phyloP scores from a whole-genome alignment of 1,139 yeast genomes.

The Sugiyamaella novakii region DNA sequence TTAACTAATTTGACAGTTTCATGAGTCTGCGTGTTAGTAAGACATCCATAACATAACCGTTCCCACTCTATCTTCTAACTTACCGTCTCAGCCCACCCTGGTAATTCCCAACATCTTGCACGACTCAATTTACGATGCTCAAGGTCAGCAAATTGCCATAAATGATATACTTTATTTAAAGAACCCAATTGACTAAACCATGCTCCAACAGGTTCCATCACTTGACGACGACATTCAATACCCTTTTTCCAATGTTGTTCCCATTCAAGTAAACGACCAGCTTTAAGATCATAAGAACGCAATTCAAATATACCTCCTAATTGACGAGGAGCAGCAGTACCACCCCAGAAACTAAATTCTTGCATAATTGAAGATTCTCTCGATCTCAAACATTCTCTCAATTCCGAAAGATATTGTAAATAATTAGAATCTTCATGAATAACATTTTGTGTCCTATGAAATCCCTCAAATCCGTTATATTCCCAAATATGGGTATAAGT shows the following conservation, averaged over 20 bases:
- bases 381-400: constrained; percentile 42
- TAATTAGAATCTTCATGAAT: constrained; percentile 41
- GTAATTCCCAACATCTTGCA: constrained; percentile 49
- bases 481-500: constrained; percentile 48
- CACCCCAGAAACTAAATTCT: constrained; percentile 50
- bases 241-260: constrained; percentile 48
- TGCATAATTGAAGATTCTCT: constrained; percentile 45
- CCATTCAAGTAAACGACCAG: constrained; percentile 48
- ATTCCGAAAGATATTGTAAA: constrained; percentile 37
- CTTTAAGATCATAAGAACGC: constrained; percentile 44
- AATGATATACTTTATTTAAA: constrained; percentile 46
- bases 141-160: constrained; percentile 50
- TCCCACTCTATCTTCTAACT: constrained; percentile 13
- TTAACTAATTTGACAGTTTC: constrained; percentile 48
- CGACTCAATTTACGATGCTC: constrained; percentile 47
- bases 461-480: constrained; percentile 48
- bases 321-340: constrained; percentile 47
- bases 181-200: constrained; percentile 49
- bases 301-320: constrained; percentile 50
- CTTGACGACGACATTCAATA: constrained; percentile 47
- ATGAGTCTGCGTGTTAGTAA: constrained; percentile 35
- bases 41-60: constrained; percentile 7
- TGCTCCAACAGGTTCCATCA: constrained; percentile 52
- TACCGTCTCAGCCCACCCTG: constrained; percentile 48
- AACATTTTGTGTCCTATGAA: constrained; percentile 44